Percentiles rank a stretch among this genome's conserved stretches.
Evolutionary conservation across 805 yeast genomes (phyloP).

Genomic region (Myxozyma vanderwaltii): DNA sequence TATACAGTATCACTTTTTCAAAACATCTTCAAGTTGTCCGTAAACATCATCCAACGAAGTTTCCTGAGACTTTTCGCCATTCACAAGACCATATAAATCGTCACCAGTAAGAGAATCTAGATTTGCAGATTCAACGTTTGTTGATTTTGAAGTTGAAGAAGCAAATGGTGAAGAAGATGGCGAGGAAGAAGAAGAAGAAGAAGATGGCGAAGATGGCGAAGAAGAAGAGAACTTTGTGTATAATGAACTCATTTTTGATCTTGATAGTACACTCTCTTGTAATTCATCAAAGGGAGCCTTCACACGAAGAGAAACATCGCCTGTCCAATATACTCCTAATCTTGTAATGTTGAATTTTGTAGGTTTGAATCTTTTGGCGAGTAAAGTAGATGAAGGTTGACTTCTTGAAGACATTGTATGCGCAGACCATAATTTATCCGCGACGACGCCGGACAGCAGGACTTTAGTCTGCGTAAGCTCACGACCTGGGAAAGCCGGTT

Average conservation of each 20-base stretch:
- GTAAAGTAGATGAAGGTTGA: neutral
- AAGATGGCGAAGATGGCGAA: neutral
- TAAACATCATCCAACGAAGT: slow-evolving; percentile 2
- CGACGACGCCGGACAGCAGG: slow-evolving; percentile 8
- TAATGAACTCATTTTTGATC: neutral
- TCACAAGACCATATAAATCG: slow-evolving; percentile 3
- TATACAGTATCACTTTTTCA: neutral
- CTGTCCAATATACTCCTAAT: slow-evolving; percentile 5
- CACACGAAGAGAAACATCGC: slow-evolving; percentile 6
- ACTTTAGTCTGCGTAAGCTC: slow-evolving; percentile 3
- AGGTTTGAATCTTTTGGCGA: slow-evolving; percentile 4
- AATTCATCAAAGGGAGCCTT: slow-evolving; percentile 2
- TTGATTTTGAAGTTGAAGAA: neutral
- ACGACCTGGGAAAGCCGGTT: slow-evolving; percentile 16
- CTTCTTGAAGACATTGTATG: neutral
- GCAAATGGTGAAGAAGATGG: neutral
- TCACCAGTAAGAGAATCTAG: slow-evolving; percentile 3
- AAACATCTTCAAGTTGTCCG: neutral
- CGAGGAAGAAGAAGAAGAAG: neutral
- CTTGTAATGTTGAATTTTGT: neutral
- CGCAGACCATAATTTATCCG: neutral
- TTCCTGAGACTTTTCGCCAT: neutral
- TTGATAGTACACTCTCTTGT: neutral
- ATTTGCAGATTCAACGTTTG: neutral
- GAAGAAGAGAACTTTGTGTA: neutral